Evolutionary conservation across 108 stramenopile genomes (phyloP).

Genomic region (Conticribra guillardii): DNA sequence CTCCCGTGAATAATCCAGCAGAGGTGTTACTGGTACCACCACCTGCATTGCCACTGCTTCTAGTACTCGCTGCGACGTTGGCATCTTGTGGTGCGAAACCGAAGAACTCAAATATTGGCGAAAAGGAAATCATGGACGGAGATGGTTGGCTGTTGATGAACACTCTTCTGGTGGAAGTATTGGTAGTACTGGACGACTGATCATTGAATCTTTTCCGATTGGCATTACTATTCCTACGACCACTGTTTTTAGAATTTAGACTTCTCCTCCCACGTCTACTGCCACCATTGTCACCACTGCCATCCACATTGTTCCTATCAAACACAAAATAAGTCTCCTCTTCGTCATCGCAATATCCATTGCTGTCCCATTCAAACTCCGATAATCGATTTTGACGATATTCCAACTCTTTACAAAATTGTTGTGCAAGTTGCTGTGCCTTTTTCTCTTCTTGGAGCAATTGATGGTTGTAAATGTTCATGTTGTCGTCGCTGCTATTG

Average conservation of each 20-base stretch:
- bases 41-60: no score
- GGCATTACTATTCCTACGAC: no score
- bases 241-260: no score
- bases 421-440: slow-evolving; percentile 17
- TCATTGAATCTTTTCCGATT: no score
- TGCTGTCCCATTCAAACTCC: not conserved
- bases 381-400: slow-evolving; percentile 26
- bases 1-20: slow-evolving; percentile 35
- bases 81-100: not conserved
- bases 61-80: not conserved
- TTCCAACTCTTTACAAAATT: slow-evolving; percentile 36
- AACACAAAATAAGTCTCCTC: not conserved
- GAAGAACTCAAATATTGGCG: no score
- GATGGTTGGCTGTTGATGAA: no score
- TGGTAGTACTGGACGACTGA: no score
- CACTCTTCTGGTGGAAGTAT: no score
- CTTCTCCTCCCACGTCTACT: no score
- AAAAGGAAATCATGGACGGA: no score
- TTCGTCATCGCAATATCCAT: not conserved
- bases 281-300: not conserved
- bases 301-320: not conserved
- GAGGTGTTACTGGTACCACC: not conserved
- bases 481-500: not conserved
- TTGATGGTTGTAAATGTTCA: not conserved
- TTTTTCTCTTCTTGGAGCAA: slow-evolving; percentile 6